Conservation (phyloP, 306 rosid genomes). For the Cicer judaicum region DNA sequence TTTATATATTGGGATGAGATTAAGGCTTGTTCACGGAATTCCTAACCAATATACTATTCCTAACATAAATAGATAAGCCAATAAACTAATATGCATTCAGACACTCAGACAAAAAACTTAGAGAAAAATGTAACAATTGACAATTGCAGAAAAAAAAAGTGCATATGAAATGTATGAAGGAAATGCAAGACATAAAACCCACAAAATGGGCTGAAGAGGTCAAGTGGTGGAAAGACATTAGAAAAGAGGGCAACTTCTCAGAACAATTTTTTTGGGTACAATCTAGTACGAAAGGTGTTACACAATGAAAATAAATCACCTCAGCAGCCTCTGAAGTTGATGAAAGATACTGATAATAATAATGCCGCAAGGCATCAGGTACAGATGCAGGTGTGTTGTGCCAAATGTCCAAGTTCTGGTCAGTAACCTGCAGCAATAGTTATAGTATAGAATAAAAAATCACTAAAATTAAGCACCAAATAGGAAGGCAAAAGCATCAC, state of each 20-base stretch:
- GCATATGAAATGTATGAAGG: slow-evolving; percentile 14
- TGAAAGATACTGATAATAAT: slow-evolving; percentile 90
- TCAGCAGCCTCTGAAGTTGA: slow-evolving; percentile 95
- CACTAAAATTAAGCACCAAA: slow-evolving; percentile 31
- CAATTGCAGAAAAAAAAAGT: not conserved
- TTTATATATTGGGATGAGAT: not conserved
- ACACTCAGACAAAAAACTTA: slow-evolving; percentile 14
- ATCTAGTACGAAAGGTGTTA: slow-evolving; percentile 10
- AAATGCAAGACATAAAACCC: slow-evolving; percentile 22
- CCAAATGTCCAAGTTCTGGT: slow-evolving; percentile 87
- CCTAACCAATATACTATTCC: slow-evolving; percentile 18
- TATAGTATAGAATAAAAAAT: slow-evolving; percentile 40
- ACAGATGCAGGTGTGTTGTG: slow-evolving; percentile 85
- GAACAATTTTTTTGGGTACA: slow-evolving; percentile 1
- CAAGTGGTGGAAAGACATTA: not conserved
- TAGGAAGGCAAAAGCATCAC: not conserved
- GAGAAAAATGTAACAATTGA: not conserved
- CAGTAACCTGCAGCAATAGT: slow-evolving; percentile 69
- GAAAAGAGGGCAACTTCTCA: not conserved
- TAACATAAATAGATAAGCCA: slow-evolving; percentile 13
- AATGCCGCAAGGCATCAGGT: slow-evolving; percentile 96
- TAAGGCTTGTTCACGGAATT: not conserved
- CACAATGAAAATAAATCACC: slow-evolving; percentile 57
- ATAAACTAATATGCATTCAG: slow-evolving; percentile 11
- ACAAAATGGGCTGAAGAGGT: slow-evolving; percentile 26